These are phyloP conservation scores for Aspergillus sp. DNA, from an alignment of 2,329 filamentous ascomycete genomes.

Conservation along the genomic window DNA sequence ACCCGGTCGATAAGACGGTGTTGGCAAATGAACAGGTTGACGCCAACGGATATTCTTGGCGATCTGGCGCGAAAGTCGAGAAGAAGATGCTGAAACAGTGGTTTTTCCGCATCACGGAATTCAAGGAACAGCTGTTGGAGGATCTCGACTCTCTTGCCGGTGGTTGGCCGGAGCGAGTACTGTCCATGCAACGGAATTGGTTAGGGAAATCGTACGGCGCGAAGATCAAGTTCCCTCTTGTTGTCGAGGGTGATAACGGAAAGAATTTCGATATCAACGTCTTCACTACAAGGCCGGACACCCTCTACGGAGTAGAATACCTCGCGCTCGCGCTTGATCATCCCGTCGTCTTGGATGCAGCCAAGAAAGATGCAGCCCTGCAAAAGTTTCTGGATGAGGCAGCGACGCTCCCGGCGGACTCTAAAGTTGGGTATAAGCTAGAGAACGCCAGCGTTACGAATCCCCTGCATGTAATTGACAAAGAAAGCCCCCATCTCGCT, in stretches of 20 bases:
- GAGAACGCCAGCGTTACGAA: slow-evolving; percentile 62
- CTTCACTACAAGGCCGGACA: slow-evolving; percentile 83
- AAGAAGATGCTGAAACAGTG: slow-evolving; percentile 79
- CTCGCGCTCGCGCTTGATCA: slow-evolving; percentile 74
- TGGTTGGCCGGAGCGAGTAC: slow-evolving; percentile 78
- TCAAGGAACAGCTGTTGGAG: slow-evolving; percentile 68
- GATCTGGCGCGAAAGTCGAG: slow-evolving; percentile 81
- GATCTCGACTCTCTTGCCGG: slow-evolving; percentile 67
- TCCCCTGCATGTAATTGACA: slow-evolving; percentile 60
- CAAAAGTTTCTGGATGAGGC: slow-evolving; percentile 64
- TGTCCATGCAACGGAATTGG: slow-evolving; percentile 86
- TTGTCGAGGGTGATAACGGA: slow-evolving; percentile 28
- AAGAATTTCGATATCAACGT: slow-evolving; percentile 59
- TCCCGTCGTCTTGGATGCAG: slow-evolving; percentile 63
- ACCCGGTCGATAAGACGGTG: slow-evolving; percentile 85
- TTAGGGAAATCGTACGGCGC: slow-evolving; percentile 76
- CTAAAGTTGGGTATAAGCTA: slow-evolving; percentile 66
- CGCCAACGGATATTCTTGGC: slow-evolving; percentile 79
- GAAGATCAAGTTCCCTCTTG: slow-evolving; percentile 68
- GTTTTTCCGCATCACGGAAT: slow-evolving; percentile 83
- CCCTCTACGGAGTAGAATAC: slow-evolving; percentile 84
- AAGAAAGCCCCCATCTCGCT: slow-evolving; percentile 39
- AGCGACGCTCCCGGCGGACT: slow-evolving; percentile 54
- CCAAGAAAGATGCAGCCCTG: slow-evolving; percentile 60
- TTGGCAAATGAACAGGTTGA: slow-evolving; percentile 94